A percentile compares a stretch with the other conserved stretches of the same genome.
Evolutionary conservation across 129 eudicot genomes (phyloP).

Genomic region (Glebionis coronaria): DNA sequence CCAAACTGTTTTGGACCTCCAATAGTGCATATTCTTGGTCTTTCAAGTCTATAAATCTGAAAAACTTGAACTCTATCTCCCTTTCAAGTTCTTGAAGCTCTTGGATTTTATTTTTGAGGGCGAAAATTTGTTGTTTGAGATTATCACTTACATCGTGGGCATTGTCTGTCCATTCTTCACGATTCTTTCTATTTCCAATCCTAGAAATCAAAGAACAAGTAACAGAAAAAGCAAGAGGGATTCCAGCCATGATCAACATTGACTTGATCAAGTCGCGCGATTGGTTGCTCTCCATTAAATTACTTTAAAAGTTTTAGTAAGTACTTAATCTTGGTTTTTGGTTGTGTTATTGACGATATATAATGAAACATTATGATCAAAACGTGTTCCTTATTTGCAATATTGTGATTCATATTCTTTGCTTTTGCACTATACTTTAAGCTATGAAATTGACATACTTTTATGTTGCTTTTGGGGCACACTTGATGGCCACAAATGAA

Average conservation of each 20-base stretch:
- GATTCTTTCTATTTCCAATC: constrained; percentile 27
- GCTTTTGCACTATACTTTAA: constrained; percentile 49
- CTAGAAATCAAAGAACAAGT: constrained; percentile 42
- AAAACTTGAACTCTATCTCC: constrained; percentile 37
- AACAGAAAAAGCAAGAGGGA: constrained; percentile 56
- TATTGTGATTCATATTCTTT: constrained; percentile 44
- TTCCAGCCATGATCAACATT: constrained; percentile 52
- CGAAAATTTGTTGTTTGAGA: constrained; percentile 35
- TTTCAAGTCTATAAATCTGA: constrained; percentile 41
- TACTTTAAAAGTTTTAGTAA: not conserved
- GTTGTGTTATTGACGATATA: constrained; percentile 9
- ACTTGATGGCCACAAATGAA: constrained; percentile 29
- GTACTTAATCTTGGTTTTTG: constrained; percentile 16
- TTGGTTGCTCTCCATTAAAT: constrained; percentile 42
- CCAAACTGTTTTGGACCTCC: constrained; percentile 40
- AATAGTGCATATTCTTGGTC: constrained; percentile 46
- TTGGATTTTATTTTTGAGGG: constrained; percentile 35
- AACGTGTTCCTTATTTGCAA: constrained; percentile 21
- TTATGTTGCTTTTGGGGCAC: constrained; percentile 50
- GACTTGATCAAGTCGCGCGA: constrained; percentile 53
- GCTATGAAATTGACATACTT: constrained; percentile 40
- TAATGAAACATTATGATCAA: constrained; percentile 1
- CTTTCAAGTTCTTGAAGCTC: constrained; percentile 46
- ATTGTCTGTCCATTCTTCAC: constrained; percentile 9
- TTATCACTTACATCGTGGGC: not conserved